Evolutionary conservation across 768 basidiomycete species (phyloP), one percentile per base, ranked within the genome.

Genomic region (Auriscalpium orientale): DNA sequence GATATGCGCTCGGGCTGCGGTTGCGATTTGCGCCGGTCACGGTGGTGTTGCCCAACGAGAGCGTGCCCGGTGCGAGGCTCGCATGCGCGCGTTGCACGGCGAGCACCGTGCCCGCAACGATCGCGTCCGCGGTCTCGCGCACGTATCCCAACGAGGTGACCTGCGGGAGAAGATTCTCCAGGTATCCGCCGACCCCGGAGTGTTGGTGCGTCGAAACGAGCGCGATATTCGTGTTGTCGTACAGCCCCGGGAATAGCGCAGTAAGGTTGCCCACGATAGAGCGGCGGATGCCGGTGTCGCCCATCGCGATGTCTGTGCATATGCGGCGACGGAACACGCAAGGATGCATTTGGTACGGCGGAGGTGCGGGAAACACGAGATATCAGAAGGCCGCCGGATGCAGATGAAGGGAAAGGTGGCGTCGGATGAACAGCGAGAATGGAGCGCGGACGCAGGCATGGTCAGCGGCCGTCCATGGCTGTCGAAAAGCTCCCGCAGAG

Each of bases 201-300:
- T 91, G 89, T 60, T 82, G 79, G 50, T 91, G 89, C 0, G 88
- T 90, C 49, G 83, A 80, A 22, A 84, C 80, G 58, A 91, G 82
- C 2, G 88, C 88, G 55, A 87, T 79, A 61, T 91, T 91, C n/a
- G 72, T 73, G 59, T 84, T 71, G 11, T 75, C 80, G 70, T 90
- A 91, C 1, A 89, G 57, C 1, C 80, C 81, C 1, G 84, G 81
- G 64, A 79, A 87, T 46, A 76, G 69, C 10, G 74, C 59, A 8
- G 82, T 75, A 10, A 91, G 76, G 43, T 78, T 70, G 4, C 75
- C 66, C 33, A 91, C 77, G 61, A 91, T 82, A 13, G 81, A 79
- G 28, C 87, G 81, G 35, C 88, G 83, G 38, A 89, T 72, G 22
- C 87, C 89, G 3, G 80, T 82, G 68, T 90, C 89, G 11, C 89